Base-by-base conservation (phyloP, 352 stramenopile species). In the Pythium monospermum region DNA sequence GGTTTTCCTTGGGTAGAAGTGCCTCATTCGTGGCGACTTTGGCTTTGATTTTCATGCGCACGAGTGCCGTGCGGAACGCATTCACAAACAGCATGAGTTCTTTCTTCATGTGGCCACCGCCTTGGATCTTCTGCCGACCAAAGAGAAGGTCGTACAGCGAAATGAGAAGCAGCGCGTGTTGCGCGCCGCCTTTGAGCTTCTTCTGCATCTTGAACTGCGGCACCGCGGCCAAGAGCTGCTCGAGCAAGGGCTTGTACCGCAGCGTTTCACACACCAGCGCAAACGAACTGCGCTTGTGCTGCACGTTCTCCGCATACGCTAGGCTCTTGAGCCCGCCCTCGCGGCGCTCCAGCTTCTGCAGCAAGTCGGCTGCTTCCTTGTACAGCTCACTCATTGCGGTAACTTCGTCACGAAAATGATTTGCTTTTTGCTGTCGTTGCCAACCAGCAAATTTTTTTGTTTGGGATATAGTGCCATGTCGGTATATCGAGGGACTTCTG, bases 141-240 rank as follows among this genome's bases (percentile, higher is more conserved):
- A 95, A 95, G 3, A 96, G 65, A 30, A 95, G 57, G 53, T 96
- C 87, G 60, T 95, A 96, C 15, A 95, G 71, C 40, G 84, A 85
- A 32, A 94, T 70, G 32, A 87, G 80, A 31, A 93, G 68, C 52
- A 96, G 69, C 39, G 75, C 69, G 26, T 43, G 33, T 31, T 71
- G 69, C 37, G 62, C 36, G 5, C 43, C 39, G 21, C 61, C 44
- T 60, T 84, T 76, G 41, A 71, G 48, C 54, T 71, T 83, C 48
- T 84, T 84, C 21, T 68, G 51, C 41, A 83, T 70, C 62, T 83
- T 73, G 47, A 82, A 85, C 45, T 83, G 65, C 7, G 83, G 83
- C 55, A 91, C 76, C 16, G 76, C 80, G 13, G 63, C 57, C 31
- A 96, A 65, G 48, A 94, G 59, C 44, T 85, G 52, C 8, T 69